phyloP scores from a whole-genome alignment of 2,329 filamentous ascomycete genomes.

The Talaromyces sp. region DNA sequence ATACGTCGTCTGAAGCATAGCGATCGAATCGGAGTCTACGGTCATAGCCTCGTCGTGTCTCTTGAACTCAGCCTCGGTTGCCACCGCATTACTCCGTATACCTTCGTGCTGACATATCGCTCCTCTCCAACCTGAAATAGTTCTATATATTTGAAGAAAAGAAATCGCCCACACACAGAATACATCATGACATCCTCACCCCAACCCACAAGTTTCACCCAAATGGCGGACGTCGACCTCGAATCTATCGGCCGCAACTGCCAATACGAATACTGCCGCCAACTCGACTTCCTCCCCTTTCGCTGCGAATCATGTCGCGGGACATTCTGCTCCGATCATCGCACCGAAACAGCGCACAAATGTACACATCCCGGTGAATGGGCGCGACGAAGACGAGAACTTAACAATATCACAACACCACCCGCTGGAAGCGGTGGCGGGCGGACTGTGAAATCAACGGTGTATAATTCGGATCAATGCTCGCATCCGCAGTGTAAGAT shows the following conservation, averaged over 20 bases:
- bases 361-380: slow-evolving; percentile 58
- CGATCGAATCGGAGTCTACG: not conserved
- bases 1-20: not conserved
- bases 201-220: slow-evolving; percentile 27
- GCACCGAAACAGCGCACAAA: slow-evolving; percentile 74
- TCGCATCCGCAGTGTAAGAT: slow-evolving; percentile 47
- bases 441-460: slow-evolving; percentile 44
- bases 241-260: slow-evolving; percentile 86
- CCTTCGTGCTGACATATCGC: not conserved
- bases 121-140: not conserved
- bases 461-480: slow-evolving; percentile 52
- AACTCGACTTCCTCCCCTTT: slow-evolving; percentile 95
- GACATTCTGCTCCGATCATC: slow-evolving; percentile 91
- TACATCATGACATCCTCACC: slow-evolving; percentile 13
- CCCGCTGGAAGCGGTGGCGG: not conserved
- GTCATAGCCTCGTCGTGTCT: not conserved
- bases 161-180: slow-evolving; percentile 11
- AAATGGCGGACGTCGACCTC: slow-evolving; percentile 60
- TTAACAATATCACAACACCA: slow-evolving; percentile 24
- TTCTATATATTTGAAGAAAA: not conserved
- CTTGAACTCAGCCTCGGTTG: slow-evolving; percentile 1
- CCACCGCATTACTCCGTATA: not conserved
- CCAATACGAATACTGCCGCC: slow-evolving; percentile 83
- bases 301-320: slow-evolving; percentile 79
- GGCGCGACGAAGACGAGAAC: slow-evolving; percentile 46